Base-by-base conservation (phyloP, 164 flowering plant species). In the Macadamia integrifolia region DNA sequence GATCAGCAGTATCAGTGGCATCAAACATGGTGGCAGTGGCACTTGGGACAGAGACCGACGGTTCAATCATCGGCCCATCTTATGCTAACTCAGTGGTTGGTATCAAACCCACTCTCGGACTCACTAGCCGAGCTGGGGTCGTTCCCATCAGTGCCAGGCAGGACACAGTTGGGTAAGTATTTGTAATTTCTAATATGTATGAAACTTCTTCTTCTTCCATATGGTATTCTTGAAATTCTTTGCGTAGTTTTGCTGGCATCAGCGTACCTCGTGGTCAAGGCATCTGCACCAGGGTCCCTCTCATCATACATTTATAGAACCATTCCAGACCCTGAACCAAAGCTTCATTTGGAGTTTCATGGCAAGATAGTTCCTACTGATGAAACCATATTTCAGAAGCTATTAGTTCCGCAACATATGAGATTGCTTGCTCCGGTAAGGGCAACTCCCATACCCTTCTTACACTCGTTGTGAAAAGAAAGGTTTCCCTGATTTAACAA, bases 61-160 rank as follows among this genome's bases (percentile, higher is more conserved):
- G 88, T 7, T 88, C 90, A 15, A 79, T 88, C 56, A 4, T 88
- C 2, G 81, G 85, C 62, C 93, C 93, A 3, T 52, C 85, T 0
- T 74, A 68, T 70, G 18, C 2, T 12, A 89, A 89, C 61, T 76
- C 88, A 0, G 87, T 87, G 0, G 88, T 89, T 2, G 94, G 86
- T 8, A 70, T 89, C 53, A 89, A 87, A 69, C 91, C 91, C 0
- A 85, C 88, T 0, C 84, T 89, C 18, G 91, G 94, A 5, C 86
- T 89, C 69, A 85, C 90, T 0, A 89, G 94, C 65, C 70, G 87
- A 53, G 81, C 82, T 3, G 91, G 94, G 9, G 87, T 86, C 9
- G 72, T 89, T 13, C 91, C 94, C 6, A 29, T 89, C 5, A 55
- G 85, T 10, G 85, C 85, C 0, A 67, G 87, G 35, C 86, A 83